Evolutionary conservation across 164 flowering plant genomes (phyloP).

Genomic region (Magnolia sinica): DNA sequence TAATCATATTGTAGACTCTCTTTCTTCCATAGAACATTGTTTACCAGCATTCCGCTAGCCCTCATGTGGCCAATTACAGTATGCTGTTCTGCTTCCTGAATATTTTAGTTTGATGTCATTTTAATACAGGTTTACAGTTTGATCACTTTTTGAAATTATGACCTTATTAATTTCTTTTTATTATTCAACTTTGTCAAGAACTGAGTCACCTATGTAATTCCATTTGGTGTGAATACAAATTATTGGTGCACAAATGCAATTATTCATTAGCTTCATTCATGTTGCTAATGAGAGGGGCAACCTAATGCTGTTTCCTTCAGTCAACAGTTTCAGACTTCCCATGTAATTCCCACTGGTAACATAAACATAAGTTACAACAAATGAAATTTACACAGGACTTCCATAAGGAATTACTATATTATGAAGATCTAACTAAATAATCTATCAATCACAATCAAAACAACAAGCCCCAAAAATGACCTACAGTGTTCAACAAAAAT

Average conservation of each 20-base stretch:
- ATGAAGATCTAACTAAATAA: not conserved
- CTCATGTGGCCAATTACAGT: too few relatives aligned
- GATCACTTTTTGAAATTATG: not conserved
- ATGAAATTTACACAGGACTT: not conserved
- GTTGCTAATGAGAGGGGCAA: not conserved
- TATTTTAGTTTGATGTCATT: too few relatives aligned
- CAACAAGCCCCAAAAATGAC: slow-evolving; percentile 3
- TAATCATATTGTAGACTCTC: too few relatives aligned
- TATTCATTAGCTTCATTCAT: not conserved
- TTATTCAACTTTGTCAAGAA: not conserved
- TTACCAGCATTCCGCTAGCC: too few relatives aligned
- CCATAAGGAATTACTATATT: not conserved
- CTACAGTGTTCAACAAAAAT: slow-evolving; percentile 7
- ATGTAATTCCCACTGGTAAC: not conserved
- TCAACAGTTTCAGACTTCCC: not conserved
- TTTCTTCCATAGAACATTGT: too few relatives aligned
- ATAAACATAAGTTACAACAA: not conserved
- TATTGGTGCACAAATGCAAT: not conserved
- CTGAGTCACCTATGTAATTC: not conserved
- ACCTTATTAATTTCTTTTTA: not conserved
- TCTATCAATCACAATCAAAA: not conserved
- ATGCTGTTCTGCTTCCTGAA: not conserved
- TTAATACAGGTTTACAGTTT: too few relatives aligned
- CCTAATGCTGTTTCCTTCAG: not conserved
- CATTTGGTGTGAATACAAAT: not conserved